Evolutionary conservation across 352 stramenopile genomes (phyloP).

Genomic region (Phytophthora quininea): DNA sequence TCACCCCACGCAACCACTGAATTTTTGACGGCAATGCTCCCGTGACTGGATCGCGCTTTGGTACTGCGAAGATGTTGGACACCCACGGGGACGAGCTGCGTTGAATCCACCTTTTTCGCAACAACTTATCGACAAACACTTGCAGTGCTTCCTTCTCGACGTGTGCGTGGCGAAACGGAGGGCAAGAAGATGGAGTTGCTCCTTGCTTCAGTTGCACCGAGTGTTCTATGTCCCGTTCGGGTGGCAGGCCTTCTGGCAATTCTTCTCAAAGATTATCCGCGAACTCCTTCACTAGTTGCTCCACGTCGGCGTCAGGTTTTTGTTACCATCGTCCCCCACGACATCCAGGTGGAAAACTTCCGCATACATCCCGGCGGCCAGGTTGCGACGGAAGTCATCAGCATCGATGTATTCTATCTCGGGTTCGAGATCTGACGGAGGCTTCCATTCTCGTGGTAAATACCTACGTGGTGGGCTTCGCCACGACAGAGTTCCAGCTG

Average conservation of each 20-base stretch:
- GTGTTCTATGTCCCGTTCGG: conserved; percentile 10
- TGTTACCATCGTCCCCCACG: not conserved
- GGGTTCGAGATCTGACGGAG: not conserved
- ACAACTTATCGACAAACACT: conserved; percentile 8
- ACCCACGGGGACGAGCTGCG: conserved; percentile 11
- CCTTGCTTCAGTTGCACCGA: conserved; percentile 7
- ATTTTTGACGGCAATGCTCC: not conserved
- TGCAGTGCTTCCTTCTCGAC: conserved; percentile 12
- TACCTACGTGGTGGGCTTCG: not conserved
- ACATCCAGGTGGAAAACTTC: conserved; percentile 18
- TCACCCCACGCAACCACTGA: conserved; percentile 7
- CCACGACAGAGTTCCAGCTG: conserved; percentile 9
- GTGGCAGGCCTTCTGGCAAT: conserved; percentile 9
- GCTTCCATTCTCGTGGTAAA: conserved; percentile 9
- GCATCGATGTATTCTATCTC: conserved; percentile 13
- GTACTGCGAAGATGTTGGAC: conserved; percentile 23
- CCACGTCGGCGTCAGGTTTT: conserved; percentile 2
- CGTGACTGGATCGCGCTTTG: conserved; percentile 15
- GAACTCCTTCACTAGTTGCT: conserved; percentile 7
- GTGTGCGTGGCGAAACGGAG: conserved; percentile 9
- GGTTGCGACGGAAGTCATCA: conserved; percentile 12
- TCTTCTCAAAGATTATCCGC: conserved; percentile 11
- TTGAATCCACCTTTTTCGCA: conserved; percentile 7
- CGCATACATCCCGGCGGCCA: conserved; percentile 2
- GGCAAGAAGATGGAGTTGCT: conserved; percentile 4